These are phyloP conservation scores for Xylaria sp. DNA, from an alignment of 495 filamentous ascomycete species.

Conservation along the genomic window DNA sequence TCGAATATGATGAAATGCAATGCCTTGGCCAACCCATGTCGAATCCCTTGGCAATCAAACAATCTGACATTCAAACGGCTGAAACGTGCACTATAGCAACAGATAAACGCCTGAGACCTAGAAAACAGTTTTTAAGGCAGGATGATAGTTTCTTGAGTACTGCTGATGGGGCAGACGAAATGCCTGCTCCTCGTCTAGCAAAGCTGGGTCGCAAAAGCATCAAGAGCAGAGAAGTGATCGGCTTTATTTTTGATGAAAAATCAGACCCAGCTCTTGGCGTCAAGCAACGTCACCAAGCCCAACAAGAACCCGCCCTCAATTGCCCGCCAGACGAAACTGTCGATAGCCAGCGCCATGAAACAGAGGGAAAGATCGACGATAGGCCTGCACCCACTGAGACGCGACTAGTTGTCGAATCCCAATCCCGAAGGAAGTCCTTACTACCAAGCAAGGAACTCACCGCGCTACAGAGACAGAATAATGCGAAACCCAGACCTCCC, in stretches of 20 bases:
- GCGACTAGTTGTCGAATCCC: not conserved
- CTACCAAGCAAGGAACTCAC: not conserved
- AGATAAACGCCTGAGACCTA: not conserved
- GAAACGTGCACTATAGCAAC: not conserved
- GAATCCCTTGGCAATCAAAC: not conserved
- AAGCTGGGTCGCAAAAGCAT: constrained; percentile 48
- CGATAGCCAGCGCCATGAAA: not conserved
- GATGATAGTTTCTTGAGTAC: not conserved
- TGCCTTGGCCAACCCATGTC: not conserved
- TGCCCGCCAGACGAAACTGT: not conserved
- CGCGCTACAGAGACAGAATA: not conserved
- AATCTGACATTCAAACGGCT: not conserved
- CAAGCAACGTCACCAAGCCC: not conserved
- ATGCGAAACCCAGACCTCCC: not conserved
- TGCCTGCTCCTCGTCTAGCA: constrained; percentile 41
- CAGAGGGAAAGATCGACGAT: not conserved
- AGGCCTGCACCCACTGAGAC: not conserved
- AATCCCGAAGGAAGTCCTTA: not conserved
- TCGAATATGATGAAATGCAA: constrained; percentile 6
- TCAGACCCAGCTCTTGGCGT: constrained; percentile 13
- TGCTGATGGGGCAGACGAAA: constrained; percentile 6
- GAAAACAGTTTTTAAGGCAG: not conserved
- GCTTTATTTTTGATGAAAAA: constrained; percentile 43
- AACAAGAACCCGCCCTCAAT: not conserved
- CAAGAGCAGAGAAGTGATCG: constrained; percentile 54